Conservation (phyloP, 768 basidiomycete species). For the Boletus huronensis region DNA sequence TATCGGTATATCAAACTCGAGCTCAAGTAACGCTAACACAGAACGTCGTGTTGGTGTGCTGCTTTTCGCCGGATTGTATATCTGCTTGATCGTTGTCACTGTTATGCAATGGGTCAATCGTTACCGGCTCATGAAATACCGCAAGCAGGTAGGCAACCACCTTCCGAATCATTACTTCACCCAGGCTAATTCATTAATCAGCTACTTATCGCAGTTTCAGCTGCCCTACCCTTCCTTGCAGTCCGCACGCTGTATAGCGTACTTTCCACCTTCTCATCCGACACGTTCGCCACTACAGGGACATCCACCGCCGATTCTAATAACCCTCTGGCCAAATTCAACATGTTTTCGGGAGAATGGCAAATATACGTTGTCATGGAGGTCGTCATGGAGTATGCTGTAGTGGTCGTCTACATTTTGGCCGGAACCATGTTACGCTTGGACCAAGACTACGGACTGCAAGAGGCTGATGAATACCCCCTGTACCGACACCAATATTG, state of each 20-base stretch:
- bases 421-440: slow-evolving; percentile 30
- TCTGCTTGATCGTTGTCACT: slow-evolving; percentile 44
- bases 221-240: slow-evolving; percentile 58
- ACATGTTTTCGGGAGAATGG: slow-evolving; percentile 56
- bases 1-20: slow-evolving; percentile 27
- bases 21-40: slow-evolving; percentile 14
- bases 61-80: slow-evolving; percentile 35
- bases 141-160: slow-evolving; percentile 32
- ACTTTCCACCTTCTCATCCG: slow-evolving; percentile 52
- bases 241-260: slow-evolving; percentile 48
- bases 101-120: slow-evolving; percentile 53
- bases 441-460: slow-evolving; percentile 31
- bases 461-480: slow-evolving; percentile 26
- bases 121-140: slow-evolving; percentile 29
- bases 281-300: slow-evolving; percentile 36
- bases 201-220: slow-evolving; percentile 54
- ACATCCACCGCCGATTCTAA: slow-evolving; percentile 16
- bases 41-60: slow-evolving; percentile 35
- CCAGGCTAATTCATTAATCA: slow-evolving; percentile 25
- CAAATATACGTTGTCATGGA: slow-evolving; percentile 55
- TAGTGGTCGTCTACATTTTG: slow-evolving; percentile 41
- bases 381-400: slow-evolving; percentile 56
- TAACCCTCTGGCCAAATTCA: slow-evolving; percentile 48
- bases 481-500: slow-evolving; percentile 35
- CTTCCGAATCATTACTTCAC: slow-evolving; percentile 1